Conservation (phyloP, 305 asterid species). For the Nicotiana rustica region DNA sequence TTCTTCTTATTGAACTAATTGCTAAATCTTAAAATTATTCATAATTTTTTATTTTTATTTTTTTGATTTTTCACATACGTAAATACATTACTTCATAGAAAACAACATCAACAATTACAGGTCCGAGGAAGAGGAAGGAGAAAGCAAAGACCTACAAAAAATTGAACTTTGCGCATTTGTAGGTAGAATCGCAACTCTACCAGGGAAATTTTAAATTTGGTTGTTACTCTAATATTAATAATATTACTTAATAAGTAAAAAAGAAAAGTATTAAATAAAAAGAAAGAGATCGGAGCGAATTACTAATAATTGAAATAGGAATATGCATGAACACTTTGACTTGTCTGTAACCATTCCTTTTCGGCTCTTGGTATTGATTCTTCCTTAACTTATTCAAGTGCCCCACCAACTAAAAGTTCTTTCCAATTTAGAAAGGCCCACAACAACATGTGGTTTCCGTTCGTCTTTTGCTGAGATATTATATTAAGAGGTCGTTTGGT, state of each 20-base stretch:
- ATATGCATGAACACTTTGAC: conserved; percentile 31
- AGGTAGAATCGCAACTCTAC: too few relatives aligned
- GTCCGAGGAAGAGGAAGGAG: too few relatives aligned
- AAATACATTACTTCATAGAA: too few relatives aligned
- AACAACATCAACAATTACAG: too few relatives aligned
- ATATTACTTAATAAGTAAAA: background rate
- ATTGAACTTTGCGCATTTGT: too few relatives aligned
- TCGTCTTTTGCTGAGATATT: background rate
- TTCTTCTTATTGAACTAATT: too few relatives aligned
- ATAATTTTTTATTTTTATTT: too few relatives aligned
- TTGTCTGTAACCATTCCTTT: conserved; percentile 24
- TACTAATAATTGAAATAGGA: conserved; percentile 18
- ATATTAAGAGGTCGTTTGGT: too few relatives aligned
- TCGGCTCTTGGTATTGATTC: conserved; percentile 13
- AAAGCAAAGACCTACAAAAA: too few relatives aligned
- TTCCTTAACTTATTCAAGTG: background rate
- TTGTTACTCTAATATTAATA: background rate
- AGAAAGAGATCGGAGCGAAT: background rate
- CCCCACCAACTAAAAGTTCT: conserved; percentile 28
- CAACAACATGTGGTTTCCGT: background rate
- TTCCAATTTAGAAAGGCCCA: conserved; percentile 21
- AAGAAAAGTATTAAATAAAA: background rate
- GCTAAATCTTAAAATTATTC: too few relatives aligned
- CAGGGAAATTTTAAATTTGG: too few relatives aligned
- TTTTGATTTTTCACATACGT: too few relatives aligned